phyloP scores from a whole-genome alignment of 2,329 filamentous ascomycete genomes.

The Aplosporella prunicola region DNA sequence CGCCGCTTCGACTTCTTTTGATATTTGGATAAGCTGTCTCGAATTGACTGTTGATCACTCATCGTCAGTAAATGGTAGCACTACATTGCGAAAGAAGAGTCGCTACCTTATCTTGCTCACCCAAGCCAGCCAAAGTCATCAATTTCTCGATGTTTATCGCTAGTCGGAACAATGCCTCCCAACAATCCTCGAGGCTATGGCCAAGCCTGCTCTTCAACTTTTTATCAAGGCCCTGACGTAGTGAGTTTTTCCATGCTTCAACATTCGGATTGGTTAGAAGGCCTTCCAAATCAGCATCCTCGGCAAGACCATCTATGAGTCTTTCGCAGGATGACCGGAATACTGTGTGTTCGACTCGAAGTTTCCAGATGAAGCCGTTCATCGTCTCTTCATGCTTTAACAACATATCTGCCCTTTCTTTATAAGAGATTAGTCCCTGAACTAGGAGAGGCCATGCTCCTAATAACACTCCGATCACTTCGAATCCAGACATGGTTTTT shows the following conservation, averaged over 20 bases:
- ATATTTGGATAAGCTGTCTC: background rate
- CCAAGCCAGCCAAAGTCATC: background rate
- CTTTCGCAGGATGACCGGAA: background rate
- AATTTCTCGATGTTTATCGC: background rate
- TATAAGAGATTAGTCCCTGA: conserved; percentile 19
- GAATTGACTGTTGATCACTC: background rate
- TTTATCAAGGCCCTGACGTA: background rate
- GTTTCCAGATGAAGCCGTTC: conserved; percentile 15
- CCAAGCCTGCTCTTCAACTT: background rate
- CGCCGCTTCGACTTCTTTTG: background rate
- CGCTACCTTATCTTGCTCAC: no score
- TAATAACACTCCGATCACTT: conserved; percentile 22
- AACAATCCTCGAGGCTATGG: background rate
- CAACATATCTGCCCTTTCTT: conserved; percentile 19
- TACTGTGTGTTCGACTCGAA: conserved; percentile 12
- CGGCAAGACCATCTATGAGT: background rate
- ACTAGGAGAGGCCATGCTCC: conserved; percentile 19
- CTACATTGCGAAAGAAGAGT: background rate
- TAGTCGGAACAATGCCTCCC: background rate
- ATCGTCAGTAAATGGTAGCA: background rate
- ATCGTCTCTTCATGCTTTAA: conserved; percentile 15
- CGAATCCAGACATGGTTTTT: conserved; percentile 20
- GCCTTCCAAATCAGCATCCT: background rate
- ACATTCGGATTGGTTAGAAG: background rate
- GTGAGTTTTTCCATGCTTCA: background rate